These are phyloP conservation scores for Suillus luteus DNA, from an alignment of 768 basidiomycete species.

Conservation along the genomic window DNA sequence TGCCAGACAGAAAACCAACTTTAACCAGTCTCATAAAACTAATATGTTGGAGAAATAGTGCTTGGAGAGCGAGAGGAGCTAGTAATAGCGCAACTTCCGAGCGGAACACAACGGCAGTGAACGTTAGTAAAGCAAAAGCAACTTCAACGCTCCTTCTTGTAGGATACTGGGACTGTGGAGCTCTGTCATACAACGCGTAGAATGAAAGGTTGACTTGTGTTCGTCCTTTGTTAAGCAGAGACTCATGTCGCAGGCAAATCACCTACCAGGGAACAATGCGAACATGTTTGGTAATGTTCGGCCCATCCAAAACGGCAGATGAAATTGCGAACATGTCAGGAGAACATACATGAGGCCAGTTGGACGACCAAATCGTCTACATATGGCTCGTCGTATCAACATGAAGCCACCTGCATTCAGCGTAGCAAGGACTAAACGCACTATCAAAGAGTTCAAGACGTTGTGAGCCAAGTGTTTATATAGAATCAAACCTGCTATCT, in stretches of 20 bases:
- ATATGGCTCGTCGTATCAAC: conserved; percentile 63
- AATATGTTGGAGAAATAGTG: conserved; percentile 44
- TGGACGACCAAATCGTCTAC: conserved; percentile 60
- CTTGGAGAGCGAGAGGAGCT: conserved; percentile 58
- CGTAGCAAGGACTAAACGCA: conserved; percentile 70
- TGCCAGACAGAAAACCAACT: conserved; percentile 51
- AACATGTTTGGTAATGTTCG: conserved; percentile 95
- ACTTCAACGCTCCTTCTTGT: conserved; percentile 35
- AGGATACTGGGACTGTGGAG: conserved; percentile 41
- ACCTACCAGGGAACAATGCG: conserved; percentile 74
- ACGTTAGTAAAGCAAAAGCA: conserved; percentile 64
- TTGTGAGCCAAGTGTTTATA: conserved; percentile 3
- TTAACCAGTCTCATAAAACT: conserved; percentile 46
- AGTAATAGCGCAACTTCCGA: conserved; percentile 77
- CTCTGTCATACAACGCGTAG: conserved; percentile 43
- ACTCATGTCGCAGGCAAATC: not conserved
- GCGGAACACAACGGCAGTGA: conserved; percentile 71
- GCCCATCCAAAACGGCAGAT: conserved; percentile 91
- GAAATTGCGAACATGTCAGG: conserved; percentile 84
- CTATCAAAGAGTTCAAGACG: conserved; percentile 40
- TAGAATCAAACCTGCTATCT: conserved; percentile 60
- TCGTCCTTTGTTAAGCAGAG: conserved; percentile 7
- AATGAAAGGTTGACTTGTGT: conserved; percentile 60
- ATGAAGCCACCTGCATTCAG: conserved; percentile 64
- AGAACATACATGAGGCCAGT: conserved; percentile 63